phyloP scores from a whole-genome alignment of 305 asterid genomes.

The Fraxinus floribunda region DNA sequence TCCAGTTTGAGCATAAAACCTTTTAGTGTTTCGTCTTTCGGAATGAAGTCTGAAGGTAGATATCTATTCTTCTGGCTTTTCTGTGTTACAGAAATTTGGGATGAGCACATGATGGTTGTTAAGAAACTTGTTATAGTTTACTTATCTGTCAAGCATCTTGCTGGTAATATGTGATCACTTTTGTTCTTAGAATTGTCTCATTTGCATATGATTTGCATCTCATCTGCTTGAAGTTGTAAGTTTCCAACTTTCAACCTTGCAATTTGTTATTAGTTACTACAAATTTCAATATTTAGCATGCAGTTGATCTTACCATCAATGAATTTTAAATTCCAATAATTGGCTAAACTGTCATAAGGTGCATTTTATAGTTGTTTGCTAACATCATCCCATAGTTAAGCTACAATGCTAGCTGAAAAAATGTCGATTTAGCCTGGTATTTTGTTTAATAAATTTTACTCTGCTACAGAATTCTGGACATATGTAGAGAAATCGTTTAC shows the following conservation, averaged over 20 bases:
- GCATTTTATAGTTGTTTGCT: slow-evolving; percentile 7
- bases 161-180: slow-evolving; percentile 5
- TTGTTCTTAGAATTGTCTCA: background rate
- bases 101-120: background rate
- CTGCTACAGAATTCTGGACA: slow-evolving; percentile 86
- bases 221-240: slow-evolving; percentile 4
- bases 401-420: background rate
- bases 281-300: background rate
- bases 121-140: slow-evolving; percentile 11
- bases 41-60: background rate
- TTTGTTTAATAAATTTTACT: slow-evolving; percentile 14
- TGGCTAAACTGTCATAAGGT: background rate
- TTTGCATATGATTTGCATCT: background rate
- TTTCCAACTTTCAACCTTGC: slow-evolving; percentile 17
- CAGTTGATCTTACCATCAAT: background rate
- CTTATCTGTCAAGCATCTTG: slow-evolving; percentile 13
- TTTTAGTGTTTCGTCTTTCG: background rate
- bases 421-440: slow-evolving; percentile 3
- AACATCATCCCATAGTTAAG: background rate
- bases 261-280: slow-evolving; percentile 12
- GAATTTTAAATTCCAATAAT: background rate
- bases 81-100: background rate
- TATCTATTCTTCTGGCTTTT: background rate
- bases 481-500: slow-evolving; percentile 95
- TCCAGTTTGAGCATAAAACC: background rate